Conservation (phyloP, 2,329 filamentous ascomycete genomes). For the Ceratocystiopsis minuta region DNA sequence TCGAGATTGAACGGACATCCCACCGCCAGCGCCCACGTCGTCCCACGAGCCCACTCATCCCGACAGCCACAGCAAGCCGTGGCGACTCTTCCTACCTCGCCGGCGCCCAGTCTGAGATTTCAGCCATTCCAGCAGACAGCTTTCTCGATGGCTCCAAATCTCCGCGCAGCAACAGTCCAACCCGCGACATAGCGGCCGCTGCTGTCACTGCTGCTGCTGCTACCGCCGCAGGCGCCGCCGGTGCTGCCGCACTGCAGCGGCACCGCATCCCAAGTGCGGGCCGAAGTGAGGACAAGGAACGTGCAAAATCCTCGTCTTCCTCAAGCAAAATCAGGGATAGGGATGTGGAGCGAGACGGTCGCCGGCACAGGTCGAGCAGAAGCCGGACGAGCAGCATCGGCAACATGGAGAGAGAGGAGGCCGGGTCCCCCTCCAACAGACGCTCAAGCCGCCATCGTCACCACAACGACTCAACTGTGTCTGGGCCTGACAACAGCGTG, state of each 20-base stretch:
- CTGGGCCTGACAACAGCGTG: slow-evolving; percentile 34
- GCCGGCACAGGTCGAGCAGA: slow-evolving; percentile 28
- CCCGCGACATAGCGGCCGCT: slow-evolving; percentile 21
- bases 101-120: slow-evolving; percentile 66
- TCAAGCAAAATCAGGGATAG: background rate
- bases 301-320: too few species aligned
- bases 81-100: slow-evolving; percentile 44
- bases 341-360: slow-evolving; percentile 22
- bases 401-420: slow-evolving; percentile 27
- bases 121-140: slow-evolving; percentile 47
- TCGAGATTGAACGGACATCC: slow-evolving; percentile 54
- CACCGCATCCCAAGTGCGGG: slow-evolving; percentile 3
- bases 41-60: slow-evolving; percentile 50
- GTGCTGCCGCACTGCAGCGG: slow-evolving; percentile 26
- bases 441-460: slow-evolving; percentile 32
- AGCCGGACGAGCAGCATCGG: slow-evolving; percentile 28
- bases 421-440: slow-evolving; percentile 24
- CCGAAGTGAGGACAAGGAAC: too few species aligned
- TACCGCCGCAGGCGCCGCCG: slow-evolving; percentile 19
- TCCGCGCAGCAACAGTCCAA: slow-evolving; percentile 24
- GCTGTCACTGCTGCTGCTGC: slow-evolving; percentile 21
- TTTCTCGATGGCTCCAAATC: slow-evolving; percentile 41
- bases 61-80: slow-evolving; percentile 36
- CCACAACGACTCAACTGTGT: slow-evolving; percentile 33
- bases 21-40: slow-evolving; percentile 24